phyloP scores from a whole-genome alignment of 768 basidiomycete genomes.

The Baorangia bicolor region DNA sequence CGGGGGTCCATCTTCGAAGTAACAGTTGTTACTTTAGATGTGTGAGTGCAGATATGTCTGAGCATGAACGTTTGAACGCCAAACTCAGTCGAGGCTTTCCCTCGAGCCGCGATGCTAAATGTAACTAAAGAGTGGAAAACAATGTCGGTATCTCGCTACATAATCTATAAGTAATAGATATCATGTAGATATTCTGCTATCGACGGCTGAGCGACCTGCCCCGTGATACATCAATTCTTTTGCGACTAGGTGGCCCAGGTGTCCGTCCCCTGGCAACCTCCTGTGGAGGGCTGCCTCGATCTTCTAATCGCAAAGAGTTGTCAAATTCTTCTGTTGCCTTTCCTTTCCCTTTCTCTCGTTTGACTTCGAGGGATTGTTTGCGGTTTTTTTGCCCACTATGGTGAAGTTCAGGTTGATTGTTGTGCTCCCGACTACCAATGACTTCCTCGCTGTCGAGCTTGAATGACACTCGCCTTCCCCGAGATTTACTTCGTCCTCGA shows the following conservation, averaged over 20 bases:
- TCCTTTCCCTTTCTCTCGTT: constrained; percentile 18
- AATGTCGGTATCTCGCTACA: constrained; percentile 9
- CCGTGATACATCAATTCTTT: constrained; percentile 16
- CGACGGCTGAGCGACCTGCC: constrained; percentile 24
- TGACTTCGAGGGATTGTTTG: constrained; percentile 6
- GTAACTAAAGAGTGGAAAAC: constrained; percentile 1
- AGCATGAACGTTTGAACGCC: constrained; percentile 7
- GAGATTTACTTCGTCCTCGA: constrained; percentile 50
- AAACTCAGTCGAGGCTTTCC: background rate
- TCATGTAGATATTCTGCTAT: constrained; percentile 10
- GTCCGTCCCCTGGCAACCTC: constrained; percentile 25
- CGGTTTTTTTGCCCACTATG: constrained; percentile 4
- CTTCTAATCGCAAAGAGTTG: constrained; percentile 12
- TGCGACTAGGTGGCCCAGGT: constrained; percentile 23
- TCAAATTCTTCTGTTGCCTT: constrained; percentile 5
- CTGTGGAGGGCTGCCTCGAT: constrained; percentile 8
- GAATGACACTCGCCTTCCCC: constrained; percentile 60
- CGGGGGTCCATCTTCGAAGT: constrained; percentile 16
- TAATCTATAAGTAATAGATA: constrained; percentile 8
- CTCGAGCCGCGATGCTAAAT: background rate
- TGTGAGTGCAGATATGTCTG: background rate
- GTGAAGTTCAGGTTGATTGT: constrained; percentile 1
- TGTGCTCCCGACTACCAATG: constrained; percentile 1
- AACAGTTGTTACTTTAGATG: background rate
- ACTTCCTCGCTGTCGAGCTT: constrained; percentile 35